These are phyloP conservation scores for Aspergillus biplanus DNA, from an alignment of 495 filamentous ascomycete genomes.

Conservation along the genomic window DNA sequence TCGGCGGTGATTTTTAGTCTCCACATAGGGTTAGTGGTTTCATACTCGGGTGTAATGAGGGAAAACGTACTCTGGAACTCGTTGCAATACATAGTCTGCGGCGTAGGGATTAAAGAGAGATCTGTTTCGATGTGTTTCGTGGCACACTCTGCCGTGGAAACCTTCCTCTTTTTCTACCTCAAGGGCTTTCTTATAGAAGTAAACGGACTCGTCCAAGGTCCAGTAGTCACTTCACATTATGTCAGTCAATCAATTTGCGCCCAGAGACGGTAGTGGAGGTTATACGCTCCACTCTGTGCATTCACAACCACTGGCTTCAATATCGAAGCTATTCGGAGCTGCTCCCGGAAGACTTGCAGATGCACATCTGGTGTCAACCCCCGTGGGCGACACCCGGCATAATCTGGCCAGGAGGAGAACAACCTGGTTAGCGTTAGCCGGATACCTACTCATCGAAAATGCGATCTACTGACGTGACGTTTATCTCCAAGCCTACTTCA, in stretches of 20 bases:
- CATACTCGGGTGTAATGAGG: background rate
- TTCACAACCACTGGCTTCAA: conserved; percentile 27
- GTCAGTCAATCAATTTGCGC: background rate
- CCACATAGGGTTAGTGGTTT: background rate
- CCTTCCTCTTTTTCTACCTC: conserved; percentile 30
- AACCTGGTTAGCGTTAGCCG: conserved; percentile 14
- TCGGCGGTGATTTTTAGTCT: conserved; percentile 33
- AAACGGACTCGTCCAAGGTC: conserved; percentile 31
- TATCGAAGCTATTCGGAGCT: conserved; percentile 19
- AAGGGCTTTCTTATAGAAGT: conserved; percentile 30
- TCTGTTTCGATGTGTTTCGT: conserved; percentile 37
- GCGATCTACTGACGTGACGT: conserved; percentile 22
- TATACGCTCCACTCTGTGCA: conserved; percentile 33
- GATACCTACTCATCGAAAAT: no score
- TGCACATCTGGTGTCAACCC: conserved; percentile 26
- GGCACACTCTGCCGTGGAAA: conserved; percentile 27
- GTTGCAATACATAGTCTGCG: conserved; percentile 23
- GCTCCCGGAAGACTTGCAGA: conserved; percentile 24
- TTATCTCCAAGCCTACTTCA: conserved; percentile 28
- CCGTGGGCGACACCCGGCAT: conserved; percentile 25
- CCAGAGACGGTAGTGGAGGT: background rate
- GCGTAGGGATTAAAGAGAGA: conserved; percentile 33
- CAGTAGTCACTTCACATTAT: conserved; percentile 26
- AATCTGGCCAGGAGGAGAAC: conserved; percentile 29
- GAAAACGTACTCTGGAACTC: conserved; percentile 28